Evolutionary conservation across 768 basidiomycete species (phyloP).

Genomic region (Termitomyces sp.): DNA sequence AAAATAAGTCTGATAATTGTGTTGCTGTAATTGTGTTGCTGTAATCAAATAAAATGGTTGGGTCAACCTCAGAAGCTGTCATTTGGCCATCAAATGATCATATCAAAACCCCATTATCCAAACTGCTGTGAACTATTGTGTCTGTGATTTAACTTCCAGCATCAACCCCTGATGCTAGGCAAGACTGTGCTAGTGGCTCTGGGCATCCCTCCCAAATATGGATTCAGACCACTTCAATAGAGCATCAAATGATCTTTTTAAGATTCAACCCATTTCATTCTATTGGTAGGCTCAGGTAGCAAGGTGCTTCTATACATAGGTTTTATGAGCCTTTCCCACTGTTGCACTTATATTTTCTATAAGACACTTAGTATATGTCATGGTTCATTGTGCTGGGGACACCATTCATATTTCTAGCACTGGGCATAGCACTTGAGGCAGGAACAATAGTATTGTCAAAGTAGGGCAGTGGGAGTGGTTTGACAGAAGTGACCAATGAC

Average conservation of each 20-base stretch:
- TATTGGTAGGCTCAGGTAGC: conserved; percentile 29
- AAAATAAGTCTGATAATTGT: no score
- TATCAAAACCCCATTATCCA: background rate
- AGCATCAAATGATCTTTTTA: conserved; percentile 28
- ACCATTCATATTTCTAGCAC: conserved; percentile 35
- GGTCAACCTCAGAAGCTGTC: no score
- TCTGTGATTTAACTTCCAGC: background rate
- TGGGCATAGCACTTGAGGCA: conserved; percentile 45
- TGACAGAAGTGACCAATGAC: background rate
- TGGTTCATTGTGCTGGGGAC: conserved; percentile 30
- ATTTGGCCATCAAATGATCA: background rate
- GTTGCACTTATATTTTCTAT: background rate
- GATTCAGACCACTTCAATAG: conserved; percentile 2
- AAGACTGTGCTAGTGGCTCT: background rate
- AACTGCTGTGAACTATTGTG: background rate
- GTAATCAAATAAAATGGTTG: no score
- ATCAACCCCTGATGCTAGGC: background rate
- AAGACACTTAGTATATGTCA: conserved; percentile 29
- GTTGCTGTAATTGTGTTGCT: no score
- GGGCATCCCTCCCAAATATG: background rate
- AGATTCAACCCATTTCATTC: conserved; percentile 44
- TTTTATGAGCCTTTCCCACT: background rate
- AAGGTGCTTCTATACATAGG: conserved; percentile 39
- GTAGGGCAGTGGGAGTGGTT: conserved; percentile 31
- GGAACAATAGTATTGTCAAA: conserved; percentile 34